A percentile compares a stretch with the other conserved stretches of the same genome.
These are phyloP conservation scores for Starmerella apicola DNA, from an alignment of 805 yeast species.

Conservation along the genomic window DNA sequence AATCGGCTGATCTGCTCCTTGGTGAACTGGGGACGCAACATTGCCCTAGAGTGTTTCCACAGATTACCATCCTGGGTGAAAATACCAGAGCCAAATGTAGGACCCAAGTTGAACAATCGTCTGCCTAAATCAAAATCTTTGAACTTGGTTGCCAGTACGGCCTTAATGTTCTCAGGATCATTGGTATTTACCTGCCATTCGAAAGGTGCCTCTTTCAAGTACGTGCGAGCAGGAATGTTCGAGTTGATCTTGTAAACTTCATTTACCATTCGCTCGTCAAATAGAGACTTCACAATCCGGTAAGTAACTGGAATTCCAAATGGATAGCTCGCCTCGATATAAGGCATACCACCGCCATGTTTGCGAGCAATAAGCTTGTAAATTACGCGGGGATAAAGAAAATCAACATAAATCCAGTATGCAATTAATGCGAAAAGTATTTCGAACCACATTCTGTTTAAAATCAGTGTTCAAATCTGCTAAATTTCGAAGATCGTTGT, in stretches of 20 bases:
- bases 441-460: too few species aligned
- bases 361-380: constrained; percentile 4
- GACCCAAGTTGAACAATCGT: constrained; percentile 23
- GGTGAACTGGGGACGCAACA: constrained; percentile 29
- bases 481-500: too few species aligned
- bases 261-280: constrained; percentile 1
- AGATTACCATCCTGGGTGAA: constrained; percentile 28
- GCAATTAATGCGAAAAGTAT: too few species aligned
- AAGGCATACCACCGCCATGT: background rate
- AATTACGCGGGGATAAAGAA: constrained; percentile 3
- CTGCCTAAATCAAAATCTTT: constrained; percentile 25
- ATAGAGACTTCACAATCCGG: background rate
- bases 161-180: constrained; percentile 25
- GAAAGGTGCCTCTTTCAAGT: constrained; percentile 3
- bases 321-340: background rate
- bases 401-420: constrained; percentile 3
- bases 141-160: constrained; percentile 24
- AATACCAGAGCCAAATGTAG: constrained; percentile 28
- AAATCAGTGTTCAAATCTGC: too few species aligned
- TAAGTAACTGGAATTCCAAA: constrained; percentile 8
- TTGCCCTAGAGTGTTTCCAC: constrained; percentile 30
- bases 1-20: constrained; percentile 26
- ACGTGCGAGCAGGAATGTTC: background rate
- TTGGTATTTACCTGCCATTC: constrained; percentile 14
- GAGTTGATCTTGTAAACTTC: background rate